Conservation (phyloP, 73 alveolate species). For the Stentor roeselii region DNA sequence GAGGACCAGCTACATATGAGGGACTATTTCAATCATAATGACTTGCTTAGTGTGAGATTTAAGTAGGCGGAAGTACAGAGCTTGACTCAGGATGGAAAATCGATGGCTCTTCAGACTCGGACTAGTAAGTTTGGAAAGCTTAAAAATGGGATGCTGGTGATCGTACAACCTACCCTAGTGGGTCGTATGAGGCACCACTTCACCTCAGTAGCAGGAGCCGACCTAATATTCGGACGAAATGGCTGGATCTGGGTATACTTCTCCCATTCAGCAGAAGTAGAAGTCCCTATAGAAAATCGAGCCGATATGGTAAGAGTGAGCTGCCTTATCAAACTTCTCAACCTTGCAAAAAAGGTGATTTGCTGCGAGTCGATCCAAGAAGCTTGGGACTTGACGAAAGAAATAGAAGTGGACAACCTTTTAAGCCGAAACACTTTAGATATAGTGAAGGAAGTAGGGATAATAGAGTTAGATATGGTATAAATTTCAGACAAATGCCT, state of each 20-base stretch:
- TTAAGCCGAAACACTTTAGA: neutral
- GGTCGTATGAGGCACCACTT: slow-evolving; percentile 42
- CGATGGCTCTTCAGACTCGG: slow-evolving; percentile 51
- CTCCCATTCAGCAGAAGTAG: neutral
- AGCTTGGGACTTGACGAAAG: neutral
- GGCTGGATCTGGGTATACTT: slow-evolving; percentile 32
- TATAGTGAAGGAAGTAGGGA: neutral
- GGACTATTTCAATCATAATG: slow-evolving; percentile 41
- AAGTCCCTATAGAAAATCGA: neutral
- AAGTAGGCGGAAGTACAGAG: slow-evolving; percentile 32
- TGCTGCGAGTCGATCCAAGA: neutral
- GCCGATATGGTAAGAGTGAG: neutral
- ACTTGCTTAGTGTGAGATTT: slow-evolving; percentile 42
- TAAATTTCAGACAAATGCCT: slow-evolving; percentile 12
- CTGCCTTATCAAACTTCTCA: neutral
- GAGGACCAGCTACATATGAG: slow-evolving; percentile 64
- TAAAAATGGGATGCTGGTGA: slow-evolving; percentile 43
- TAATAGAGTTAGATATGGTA: too few relatives aligned
- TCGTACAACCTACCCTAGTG: slow-evolving; percentile 34
- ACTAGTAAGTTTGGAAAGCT: slow-evolving; percentile 49
- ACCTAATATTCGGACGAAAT: slow-evolving; percentile 40
- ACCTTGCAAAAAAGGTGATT: neutral
- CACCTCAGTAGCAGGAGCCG: slow-evolving; percentile 21
- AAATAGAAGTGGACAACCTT: neutral
- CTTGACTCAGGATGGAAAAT: slow-evolving; percentile 44